Evolutionary conservation across 768 basidiomycete genomes (phyloP), one percentile per base, ranked within the genome.

Genomic region (Amanita fuliginea): DNA sequence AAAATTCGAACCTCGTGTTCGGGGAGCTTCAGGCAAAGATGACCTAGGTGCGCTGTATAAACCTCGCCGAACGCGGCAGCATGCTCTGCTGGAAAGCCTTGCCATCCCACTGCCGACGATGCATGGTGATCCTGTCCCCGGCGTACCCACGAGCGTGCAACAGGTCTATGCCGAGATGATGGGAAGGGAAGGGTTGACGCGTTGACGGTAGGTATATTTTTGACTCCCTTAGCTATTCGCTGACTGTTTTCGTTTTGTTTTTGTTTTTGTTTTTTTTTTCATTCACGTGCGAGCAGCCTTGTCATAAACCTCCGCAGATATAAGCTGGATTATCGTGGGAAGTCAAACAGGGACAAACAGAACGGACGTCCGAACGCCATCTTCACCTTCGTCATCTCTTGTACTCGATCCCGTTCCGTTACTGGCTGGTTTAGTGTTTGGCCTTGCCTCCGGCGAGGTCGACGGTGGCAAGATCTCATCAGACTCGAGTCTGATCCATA

Each of bases 91-190:
- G 84, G 77, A 84, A 81, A 58, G 10, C 32, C 13, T 24, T 16
- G 13, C 40, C 39, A 14, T 14, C 21, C 24, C 59, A 10, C 62
- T 67, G 26, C 39, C 64, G 26, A 53, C 63, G 32, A 40, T 61
- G 11, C 45, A 64, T 47, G 62, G 70, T 54, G 54, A 39, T 18
- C 16, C 37, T 48, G 11, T 78, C 8, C 66, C 66, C 10, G 89
- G 86, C 4, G 67, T 72, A 0, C 89, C 91, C 0, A 94, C 97
- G 86, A 81, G 79, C 45, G 92, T 91, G 3, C 89, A 96, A 62
- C 90, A 98, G 58, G 91, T 84, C 0, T 97, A 81, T 59, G 72
- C 76, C 1, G 84, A 87, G 59, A 86, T 95, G 79, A 80, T 96
- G 49, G 90, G 87, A 4, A 73, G 64, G 42, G 83, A 86, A 37